These are phyloP conservation scores for Suhomyces xylopsoci DNA, from an alignment of 805 yeast species.

Conservation along the genomic window DNA sequence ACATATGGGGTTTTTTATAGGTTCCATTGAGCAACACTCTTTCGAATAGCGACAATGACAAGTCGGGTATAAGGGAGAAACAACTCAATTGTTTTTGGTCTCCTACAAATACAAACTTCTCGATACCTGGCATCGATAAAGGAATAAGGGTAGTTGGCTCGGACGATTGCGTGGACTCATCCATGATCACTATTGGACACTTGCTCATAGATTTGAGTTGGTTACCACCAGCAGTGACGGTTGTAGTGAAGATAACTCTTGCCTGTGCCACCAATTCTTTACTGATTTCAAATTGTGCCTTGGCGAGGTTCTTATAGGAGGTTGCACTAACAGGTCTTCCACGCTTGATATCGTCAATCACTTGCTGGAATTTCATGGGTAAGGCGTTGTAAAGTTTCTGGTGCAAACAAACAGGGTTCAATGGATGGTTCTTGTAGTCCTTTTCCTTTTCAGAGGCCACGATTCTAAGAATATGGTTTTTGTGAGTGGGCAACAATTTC, in stretches of 20 bases:
- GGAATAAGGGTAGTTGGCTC: conserved; percentile 73
- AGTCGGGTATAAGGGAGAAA: conserved; percentile 63
- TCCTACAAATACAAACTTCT: conserved; percentile 68
- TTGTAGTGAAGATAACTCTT: conserved; percentile 67
- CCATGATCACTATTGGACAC: conserved; percentile 70
- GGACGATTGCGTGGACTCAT: conserved; percentile 74
- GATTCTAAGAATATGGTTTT: conserved; percentile 53
- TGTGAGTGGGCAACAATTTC: conserved; percentile 51
- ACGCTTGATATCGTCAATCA: conserved; percentile 40
- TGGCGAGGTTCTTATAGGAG: conserved; percentile 47
- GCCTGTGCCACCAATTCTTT: conserved; percentile 59
- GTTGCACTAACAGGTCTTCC: conserved; percentile 29
- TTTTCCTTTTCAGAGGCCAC: conserved; percentile 58
- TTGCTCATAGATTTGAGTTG: conserved; percentile 53
- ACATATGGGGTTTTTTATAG: conserved; percentile 59
- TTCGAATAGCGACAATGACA: conserved; percentile 67
- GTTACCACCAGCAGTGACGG: conserved; percentile 69
- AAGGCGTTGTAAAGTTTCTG: conserved; percentile 53
- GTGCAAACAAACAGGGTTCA: conserved; percentile 61
- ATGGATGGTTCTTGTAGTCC: conserved; percentile 58
- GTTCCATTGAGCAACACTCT: conserved; percentile 62
- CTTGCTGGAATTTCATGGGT: conserved; percentile 43
- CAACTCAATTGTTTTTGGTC: conserved; percentile 75
- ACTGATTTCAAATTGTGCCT: conserved; percentile 42
- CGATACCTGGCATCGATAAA: conserved; percentile 63